Base-by-base conservation (phyloP, 73 alveolate genomes). In the Uronychia binucleata region DNA sequence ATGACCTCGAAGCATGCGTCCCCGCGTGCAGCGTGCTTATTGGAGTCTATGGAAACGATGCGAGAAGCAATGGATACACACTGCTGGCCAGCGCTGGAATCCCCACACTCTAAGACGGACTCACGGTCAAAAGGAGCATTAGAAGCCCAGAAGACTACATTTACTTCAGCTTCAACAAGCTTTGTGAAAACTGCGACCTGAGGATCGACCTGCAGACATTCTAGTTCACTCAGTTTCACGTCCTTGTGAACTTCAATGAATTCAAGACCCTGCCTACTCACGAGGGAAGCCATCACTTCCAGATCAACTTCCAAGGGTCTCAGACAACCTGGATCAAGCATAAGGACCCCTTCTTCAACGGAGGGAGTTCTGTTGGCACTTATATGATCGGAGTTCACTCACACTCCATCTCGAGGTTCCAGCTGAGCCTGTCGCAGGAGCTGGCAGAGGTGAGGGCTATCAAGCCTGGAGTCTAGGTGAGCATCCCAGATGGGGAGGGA, bases 321-420 rank as follows among this genome's bases (percentile, higher is more conserved):
- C 19, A n/a, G n/a, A n/a, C n/a, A n/a, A n/a, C n/a, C n/a, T n/a
- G n/a, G n/a, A 46, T 46, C 19, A n/a, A n/a, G n/a, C n/a, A n/a
- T n/a, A n/a, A n/a, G n/a, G n/a, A n/a, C n/a, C n/a, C n/a, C n/a
- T n/a, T n/a, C n/a, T n/a, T n/a, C n/a, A n/a, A n/a, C n/a, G n/a
- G n/a, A n/a, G n/a, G n/a, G n/a, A n/a, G n/a, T 67, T 67, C 78
- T 1, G 5, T 58, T 13, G 86, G 86, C 26, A 27, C 26, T 57
- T 79, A 30, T 58, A 34, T 35, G 33, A 79, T 79, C 1, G 86
- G 59, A 25, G 86, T 79, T 0, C 75, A 79, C 28, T 79, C 86
- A 19, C 82, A 76, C 28, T n/a, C n/a, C n/a, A n/a, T n/a, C n/a
- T n/a, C n/a, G n/a, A n/a, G n/a, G n/a, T n/a, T n/a, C n/a, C n/a